These are phyloP conservation scores for Plantago rigida DNA, from an alignment of 305 asterid genomes.

Conservation along the genomic window DNA sequence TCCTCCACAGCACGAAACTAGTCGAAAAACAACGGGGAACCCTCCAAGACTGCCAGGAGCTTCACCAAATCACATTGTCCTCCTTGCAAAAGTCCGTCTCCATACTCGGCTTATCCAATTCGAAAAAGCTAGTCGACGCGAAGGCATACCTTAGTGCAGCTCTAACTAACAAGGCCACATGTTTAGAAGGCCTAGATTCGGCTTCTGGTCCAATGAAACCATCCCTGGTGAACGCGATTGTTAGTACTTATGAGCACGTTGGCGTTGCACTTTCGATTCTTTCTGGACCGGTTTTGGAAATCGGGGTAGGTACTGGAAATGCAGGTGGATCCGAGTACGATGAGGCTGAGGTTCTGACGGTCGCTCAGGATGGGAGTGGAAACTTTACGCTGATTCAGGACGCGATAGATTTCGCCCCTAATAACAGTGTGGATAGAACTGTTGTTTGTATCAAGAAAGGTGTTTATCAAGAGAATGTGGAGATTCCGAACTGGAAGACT, in stretches of 20 bases:
- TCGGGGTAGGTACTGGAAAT: constrained; percentile 20
- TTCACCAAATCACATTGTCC: constrained; percentile 56
- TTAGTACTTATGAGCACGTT: constrained; percentile 38
- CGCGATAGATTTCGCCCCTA: constrained; percentile 59
- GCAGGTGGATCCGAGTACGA: constrained; percentile 35
- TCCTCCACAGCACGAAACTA: constrained; percentile 40
- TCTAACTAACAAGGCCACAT: constrained; percentile 56
- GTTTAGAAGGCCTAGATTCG: constrained; percentile 55
- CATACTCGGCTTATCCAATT: constrained; percentile 22
- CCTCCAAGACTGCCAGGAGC: constrained; percentile 58
- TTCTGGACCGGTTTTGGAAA: constrained; percentile 18
- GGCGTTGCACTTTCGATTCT: constrained; percentile 56
- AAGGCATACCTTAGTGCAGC: constrained; percentile 62
- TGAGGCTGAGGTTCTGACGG: constrained; percentile 38
- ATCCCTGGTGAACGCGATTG: constrained; percentile 33
- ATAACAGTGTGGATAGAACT: constrained; percentile 46
- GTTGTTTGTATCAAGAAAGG: constrained; percentile 53
- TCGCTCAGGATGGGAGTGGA: constrained; percentile 71
- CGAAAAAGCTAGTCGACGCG: constrained; percentile 40
- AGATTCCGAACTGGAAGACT: constrained; percentile 63
- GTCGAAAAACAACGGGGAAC: constrained; percentile 60
- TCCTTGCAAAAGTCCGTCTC: constrained; percentile 42
- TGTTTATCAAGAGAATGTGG: constrained; percentile 61
- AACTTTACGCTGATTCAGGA: constrained; percentile 49
- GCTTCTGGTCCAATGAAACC: constrained; percentile 52